Evolutionary conservation across 116 monocot species (phyloP), one percentile per base, ranked within the genome.

Genomic region (Dioscorea cayenensis): DNA sequence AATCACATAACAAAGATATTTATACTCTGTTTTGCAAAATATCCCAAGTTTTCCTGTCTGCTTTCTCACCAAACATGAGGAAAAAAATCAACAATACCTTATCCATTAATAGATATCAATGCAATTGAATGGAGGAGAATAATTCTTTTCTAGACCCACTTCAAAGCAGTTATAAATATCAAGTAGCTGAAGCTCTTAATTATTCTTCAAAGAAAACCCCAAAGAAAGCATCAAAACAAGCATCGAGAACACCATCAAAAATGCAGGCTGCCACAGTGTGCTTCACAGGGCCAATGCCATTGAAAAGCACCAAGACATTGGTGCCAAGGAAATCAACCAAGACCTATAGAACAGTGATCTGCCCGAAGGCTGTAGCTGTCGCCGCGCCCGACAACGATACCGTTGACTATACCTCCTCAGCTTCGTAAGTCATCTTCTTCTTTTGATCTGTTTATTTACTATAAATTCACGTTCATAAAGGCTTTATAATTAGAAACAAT

Each of bases 231-330:
- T 55, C 55, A 55, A 55, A 55, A 14, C 43, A 43, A 43, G 5
- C 10, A n/a, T 6, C 10, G 3, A 32, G 32, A 32, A 32, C 43
- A 43, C 6, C 43, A 59, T 59, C 59, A 43, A 77, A 59, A 55
- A 89, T 89, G 89, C 85, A 85, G 76, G 86, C 86, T 37, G 73
- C 81, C 52, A 69, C 74, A 50, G 66, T 82, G 51, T 84, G 73
- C 60, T 77, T 77, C 58, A 21, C 86, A 65, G 74, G 66, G 6
- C 17, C 77, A 38, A 63, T 75, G 62, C 74, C 85, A 62, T n/a
- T 73, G 68, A 86, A 65, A 36, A 66, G 76, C 78, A 76, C 73
- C 73, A 78, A 66, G 55, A 77, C 23, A 65, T 77, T 73, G 61
- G 81, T 60, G 60, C 59, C 81, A 2, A 78, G 69, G 22, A 68